These are phyloP conservation scores for Dryadomyces sulphureus DNA, from an alignment of 2,329 filamentous ascomycete genomes.

Conservation along the genomic window DNA sequence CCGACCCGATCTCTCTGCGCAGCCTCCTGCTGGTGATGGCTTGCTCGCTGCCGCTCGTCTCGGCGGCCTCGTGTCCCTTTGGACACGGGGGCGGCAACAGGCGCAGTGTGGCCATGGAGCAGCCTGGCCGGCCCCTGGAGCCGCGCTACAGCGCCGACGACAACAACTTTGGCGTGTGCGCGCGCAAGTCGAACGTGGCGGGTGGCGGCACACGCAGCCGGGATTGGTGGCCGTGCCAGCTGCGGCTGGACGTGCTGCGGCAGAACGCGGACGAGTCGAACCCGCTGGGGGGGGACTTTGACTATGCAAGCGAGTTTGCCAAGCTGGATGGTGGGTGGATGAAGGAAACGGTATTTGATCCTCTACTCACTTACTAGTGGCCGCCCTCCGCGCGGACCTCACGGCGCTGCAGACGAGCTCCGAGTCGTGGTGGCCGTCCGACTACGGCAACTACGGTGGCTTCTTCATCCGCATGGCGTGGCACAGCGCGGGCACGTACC, in stretches of 20 bases:
- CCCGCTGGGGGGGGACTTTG: slow-evolving; percentile 49
- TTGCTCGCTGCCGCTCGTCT: not conserved
- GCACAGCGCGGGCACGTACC: slow-evolving; percentile 69
- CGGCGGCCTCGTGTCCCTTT: not conserved
- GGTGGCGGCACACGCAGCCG: slow-evolving; percentile 52
- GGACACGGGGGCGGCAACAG: no score
- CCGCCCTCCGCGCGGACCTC: slow-evolving; percentile 59
- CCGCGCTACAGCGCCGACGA: slow-evolving; percentile 1
- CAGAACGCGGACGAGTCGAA: slow-evolving; percentile 51
- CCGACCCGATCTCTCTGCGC: not conserved
- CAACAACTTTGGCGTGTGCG: not conserved
- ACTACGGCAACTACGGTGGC: slow-evolving; percentile 69
- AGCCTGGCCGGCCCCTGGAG: no score
- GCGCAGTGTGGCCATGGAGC: no score
- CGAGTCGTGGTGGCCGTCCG: slow-evolving; percentile 69
- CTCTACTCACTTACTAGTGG: no score
- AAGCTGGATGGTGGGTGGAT: not conserved
- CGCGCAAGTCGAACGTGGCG: slow-evolving; percentile 15
- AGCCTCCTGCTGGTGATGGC: not conserved
- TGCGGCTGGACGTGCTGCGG: slow-evolving; percentile 58
- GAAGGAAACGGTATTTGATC: no score
- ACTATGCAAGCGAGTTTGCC: slow-evolving; percentile 60
- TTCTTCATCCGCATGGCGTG: slow-evolving; percentile 70
- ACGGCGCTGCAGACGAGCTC: slow-evolving; percentile 60
- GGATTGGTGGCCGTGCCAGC: slow-evolving; percentile 61